Evolutionary conservation across 805 yeast species (phyloP), one percentile per base, ranked within the genome.

Genomic region (Lachancea meyersii): DNA sequence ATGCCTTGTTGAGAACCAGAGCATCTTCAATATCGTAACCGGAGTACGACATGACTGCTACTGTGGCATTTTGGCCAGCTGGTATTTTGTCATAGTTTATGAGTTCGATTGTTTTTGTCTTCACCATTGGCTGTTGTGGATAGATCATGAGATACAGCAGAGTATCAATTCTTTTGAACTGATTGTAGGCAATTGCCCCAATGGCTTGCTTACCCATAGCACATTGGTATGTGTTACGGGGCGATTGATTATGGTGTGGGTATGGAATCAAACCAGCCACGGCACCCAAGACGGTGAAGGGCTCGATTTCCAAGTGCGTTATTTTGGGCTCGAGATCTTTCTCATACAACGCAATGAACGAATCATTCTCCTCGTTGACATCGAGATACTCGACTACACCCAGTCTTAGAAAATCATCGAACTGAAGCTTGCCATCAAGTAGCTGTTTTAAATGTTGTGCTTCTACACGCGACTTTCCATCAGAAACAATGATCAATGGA

Each of bases 131-230:
- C 63, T 93, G 97, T 67, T 93, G 97, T 4, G 98, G 98, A 60
- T 93, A 93, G n/a, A 88, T 95, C 96, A 93, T 86, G 50, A 93
- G 72, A 59, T 93, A 93, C 50, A 93, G 70, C 58, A 93, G 68
- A 1, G 98, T 93, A 60, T 93, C 98, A 52, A 93, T 91, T 64
- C 98, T 81, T 60, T 87, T 77, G 69, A 93, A 86, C 67, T 93
- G 98, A 64, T 93, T 93, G 63, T 93, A 93, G 9, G 95, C 96
- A 66, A 93, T 93, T 2, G 97, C 97, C 53, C 98, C 98, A 65
- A 93, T 91, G n/a, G 98, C 98, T 70, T 93, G 98, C 68, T 93
- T 93, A 79, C 98, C 98, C 98, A 93, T 93, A 50, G 98, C 98
- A 63, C 96, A 89, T 72, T 93, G 98, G 68, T 93, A 93, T 3